These are phyloP conservation scores for Coniferiporia weirii DNA, from an alignment of 1,284 basidiomycete species.

Conservation along the genomic window DNA sequence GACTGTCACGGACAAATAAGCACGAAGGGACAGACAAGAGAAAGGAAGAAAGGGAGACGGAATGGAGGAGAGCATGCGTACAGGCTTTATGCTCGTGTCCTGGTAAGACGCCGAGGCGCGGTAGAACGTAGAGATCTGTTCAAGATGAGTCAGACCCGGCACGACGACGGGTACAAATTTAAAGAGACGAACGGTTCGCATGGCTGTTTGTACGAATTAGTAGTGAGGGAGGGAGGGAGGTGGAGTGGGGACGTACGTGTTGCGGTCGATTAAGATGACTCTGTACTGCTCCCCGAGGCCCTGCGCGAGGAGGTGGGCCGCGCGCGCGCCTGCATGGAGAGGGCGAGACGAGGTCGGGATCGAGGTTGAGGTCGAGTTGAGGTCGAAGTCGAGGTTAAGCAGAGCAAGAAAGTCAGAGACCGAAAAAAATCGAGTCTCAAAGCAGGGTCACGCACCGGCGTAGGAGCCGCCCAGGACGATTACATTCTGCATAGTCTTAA, in stretches of 20 bases:
- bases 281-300: conserved; percentile 56
- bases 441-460: conserved; percentile 37
- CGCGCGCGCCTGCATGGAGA: conserved; percentile 35
- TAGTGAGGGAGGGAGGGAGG: conserved; percentile 2
- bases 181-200: conserved; percentile 36
- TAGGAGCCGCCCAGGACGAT: conserved; percentile 59
- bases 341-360: conserved; percentile 1
- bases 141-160: conserved; percentile 16
- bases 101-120: conserved; percentile 57
- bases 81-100: conserved; percentile 72
- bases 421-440: background rate
- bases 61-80: too few species aligned
- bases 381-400: too few species aligned
- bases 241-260: conserved; percentile 40
- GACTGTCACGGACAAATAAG: conserved; percentile 33
- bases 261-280: conserved; percentile 68
- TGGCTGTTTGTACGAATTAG: conserved; percentile 31
- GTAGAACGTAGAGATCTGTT: conserved; percentile 61
- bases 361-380: background rate
- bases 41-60: conserved; percentile 1
- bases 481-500: conserved; percentile 37
- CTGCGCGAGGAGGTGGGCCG: conserved; percentile 52
- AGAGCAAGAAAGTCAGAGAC: too few species aligned
- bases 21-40: background rate
- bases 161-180: background rate